Evolutionary conservation across 352 stramenopile genomes (phyloP).

Genomic region (Globisporangium acanthophoron): DNA sequence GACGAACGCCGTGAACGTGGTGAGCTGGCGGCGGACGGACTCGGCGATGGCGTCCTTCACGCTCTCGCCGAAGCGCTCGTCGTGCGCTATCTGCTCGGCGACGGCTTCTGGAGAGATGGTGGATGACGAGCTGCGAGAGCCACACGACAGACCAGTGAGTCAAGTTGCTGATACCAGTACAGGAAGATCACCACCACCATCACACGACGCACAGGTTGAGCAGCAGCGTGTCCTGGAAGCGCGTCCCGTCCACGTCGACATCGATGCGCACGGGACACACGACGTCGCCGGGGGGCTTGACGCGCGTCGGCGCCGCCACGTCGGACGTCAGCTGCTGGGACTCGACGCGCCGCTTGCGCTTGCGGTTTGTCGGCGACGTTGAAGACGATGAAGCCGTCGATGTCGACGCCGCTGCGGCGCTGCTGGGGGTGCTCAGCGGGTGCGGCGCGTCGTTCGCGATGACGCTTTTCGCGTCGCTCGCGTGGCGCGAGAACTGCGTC

Average conservation of each 20-base stretch:
- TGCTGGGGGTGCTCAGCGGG: neutral
- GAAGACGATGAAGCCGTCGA: neutral
- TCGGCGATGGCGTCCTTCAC: slow-evolving; percentile 63
- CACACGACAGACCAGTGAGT: neutral
- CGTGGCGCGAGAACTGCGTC: slow-evolving; percentile 34
- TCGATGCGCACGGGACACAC: slow-evolving; percentile 76
- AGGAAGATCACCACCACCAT: neutral
- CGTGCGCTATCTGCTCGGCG: slow-evolving; percentile 47
- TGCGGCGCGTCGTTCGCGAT: slow-evolving; percentile 15
- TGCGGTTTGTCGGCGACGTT: slow-evolving; percentile 23
- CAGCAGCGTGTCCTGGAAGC: slow-evolving; percentile 75
- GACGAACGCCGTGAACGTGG: slow-evolving; percentile 50
- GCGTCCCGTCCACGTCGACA: slow-evolving; percentile 64
- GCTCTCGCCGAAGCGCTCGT: slow-evolving; percentile 49
- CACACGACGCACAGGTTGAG: slow-evolving; percentile 41
- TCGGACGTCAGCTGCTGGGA: slow-evolving; percentile 29
- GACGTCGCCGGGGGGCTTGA: slow-evolving; percentile 24
- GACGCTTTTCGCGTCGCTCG: slow-evolving; percentile 30
- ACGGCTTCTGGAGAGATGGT: slow-evolving; percentile 43
- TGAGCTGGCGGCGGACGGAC: slow-evolving; percentile 63
- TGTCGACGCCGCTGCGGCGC: neutral
- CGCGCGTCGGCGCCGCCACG: slow-evolving; percentile 1
- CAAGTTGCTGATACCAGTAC: neutral
- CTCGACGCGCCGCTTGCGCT: slow-evolving; percentile 56
- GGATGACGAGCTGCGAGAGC: slow-evolving; percentile 16